These are phyloP conservation scores for Acer yangbiense DNA, from an alignment of 345 rosid species.

Conservation along the genomic window DNA sequence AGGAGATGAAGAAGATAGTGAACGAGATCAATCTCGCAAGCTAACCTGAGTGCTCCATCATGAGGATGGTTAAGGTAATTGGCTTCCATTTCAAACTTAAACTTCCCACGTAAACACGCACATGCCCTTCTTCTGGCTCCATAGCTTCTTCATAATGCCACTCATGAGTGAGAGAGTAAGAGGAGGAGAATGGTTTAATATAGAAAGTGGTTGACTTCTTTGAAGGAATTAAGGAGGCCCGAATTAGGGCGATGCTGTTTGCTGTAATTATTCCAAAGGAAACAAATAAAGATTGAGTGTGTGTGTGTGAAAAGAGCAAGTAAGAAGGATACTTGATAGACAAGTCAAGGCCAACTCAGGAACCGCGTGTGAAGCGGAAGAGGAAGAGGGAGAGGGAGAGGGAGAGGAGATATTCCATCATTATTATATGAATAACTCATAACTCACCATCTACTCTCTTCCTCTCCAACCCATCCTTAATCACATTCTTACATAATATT, in stretches of 20 bases:
- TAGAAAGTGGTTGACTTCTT: not conserved
- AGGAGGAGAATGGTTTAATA: not conserved
- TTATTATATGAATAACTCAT: too few species aligned
- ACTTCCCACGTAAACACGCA: slow-evolving; percentile 45
- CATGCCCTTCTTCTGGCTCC: slow-evolving; percentile 47
- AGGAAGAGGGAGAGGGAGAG: not conserved
- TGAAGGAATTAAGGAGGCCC: slow-evolving; percentile 1
- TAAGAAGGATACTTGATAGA: not conserved
- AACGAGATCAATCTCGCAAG: slow-evolving; percentile 50
- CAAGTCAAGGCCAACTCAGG: slow-evolving; percentile 21
- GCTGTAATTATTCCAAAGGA: not conserved
- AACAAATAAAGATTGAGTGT: not conserved
- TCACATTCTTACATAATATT: too few species aligned
- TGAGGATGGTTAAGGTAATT: slow-evolving; percentile 53
- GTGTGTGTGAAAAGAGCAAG: not conserved
- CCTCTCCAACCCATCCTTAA: not conserved
- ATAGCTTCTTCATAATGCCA: slow-evolving; percentile 43
- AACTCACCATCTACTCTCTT: too few species aligned
- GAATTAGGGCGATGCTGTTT: not conserved
- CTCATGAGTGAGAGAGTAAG: slow-evolving; percentile 22
- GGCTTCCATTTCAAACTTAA: slow-evolving; percentile 49
- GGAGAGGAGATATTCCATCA: not conserved
- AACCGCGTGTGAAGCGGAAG: not conserved
- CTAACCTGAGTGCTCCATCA: slow-evolving; percentile 51
- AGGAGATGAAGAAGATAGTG: slow-evolving; percentile 44